These are phyloP conservation scores for Pulicaria dysenterica DNA, from an alignment of 129 eudicot genomes.

Conservation along the genomic window DNA sequence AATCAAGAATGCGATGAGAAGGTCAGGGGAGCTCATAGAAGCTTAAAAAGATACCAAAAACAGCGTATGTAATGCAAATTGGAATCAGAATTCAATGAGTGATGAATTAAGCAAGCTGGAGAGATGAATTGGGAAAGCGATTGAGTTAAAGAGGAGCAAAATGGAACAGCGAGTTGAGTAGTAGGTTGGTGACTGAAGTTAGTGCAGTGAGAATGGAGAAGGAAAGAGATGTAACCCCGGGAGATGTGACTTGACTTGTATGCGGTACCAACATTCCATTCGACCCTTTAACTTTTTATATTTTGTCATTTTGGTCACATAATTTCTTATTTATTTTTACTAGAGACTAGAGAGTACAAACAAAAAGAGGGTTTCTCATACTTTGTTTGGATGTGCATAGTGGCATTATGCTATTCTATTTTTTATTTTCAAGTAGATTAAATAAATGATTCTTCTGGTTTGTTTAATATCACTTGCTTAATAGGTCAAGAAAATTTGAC, in stretches of 20 bases:
- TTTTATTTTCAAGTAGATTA: too few relatives aligned
- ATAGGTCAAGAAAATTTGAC: too few relatives aligned
- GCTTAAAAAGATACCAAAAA: background rate
- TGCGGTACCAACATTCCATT: constrained; percentile 2
- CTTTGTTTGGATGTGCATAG: too few relatives aligned
- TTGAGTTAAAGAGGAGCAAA: constrained; percentile 4
- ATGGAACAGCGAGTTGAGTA: constrained; percentile 16
- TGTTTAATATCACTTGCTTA: too few relatives aligned
- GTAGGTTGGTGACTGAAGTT: constrained; percentile 43
- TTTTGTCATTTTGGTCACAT: background rate
- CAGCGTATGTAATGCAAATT: background rate
- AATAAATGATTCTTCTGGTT: too few relatives aligned
- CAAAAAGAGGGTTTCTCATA: background rate
- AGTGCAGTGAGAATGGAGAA: constrained; percentile 15
- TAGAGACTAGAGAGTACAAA: too few relatives aligned
- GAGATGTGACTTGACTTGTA: constrained; percentile 26
- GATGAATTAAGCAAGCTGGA: constrained; percentile 1
- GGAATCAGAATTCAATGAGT: constrained; percentile 16
- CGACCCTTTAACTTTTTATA: background rate
- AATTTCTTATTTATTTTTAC: background rate
- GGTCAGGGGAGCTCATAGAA: background rate
- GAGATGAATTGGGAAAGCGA: constrained; percentile 18
- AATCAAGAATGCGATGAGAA: background rate
- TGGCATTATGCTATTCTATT: too few relatives aligned
- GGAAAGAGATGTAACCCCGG: constrained; percentile 31